These are phyloP conservation scores for Aquilaria malaccensis DNA, from an alignment of 345 rosid genomes.

Conservation along the genomic window DNA sequence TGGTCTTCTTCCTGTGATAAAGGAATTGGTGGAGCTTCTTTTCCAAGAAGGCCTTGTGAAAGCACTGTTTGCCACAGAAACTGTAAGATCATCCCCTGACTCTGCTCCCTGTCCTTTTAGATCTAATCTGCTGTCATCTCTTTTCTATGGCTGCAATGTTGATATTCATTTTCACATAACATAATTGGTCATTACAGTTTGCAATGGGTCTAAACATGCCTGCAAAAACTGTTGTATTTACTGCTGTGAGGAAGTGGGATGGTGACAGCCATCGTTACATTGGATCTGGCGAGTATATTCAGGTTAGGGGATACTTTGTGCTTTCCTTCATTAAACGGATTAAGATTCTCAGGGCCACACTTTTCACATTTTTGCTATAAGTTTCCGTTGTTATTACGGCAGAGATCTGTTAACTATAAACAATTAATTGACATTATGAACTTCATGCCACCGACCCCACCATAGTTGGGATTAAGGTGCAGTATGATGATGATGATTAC, in stretches of 20 bases:
- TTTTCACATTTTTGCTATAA: neutral
- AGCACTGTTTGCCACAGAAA: constrained; percentile 96
- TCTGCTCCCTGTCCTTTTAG: constrained; percentile 1
- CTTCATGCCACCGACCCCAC: no score
- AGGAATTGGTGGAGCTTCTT: constrained; percentile 97
- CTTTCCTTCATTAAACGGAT: constrained; percentile 1
- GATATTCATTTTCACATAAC: constrained; percentile 4
- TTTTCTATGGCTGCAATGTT: constrained; percentile 3
- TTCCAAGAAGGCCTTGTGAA: constrained; percentile 99
- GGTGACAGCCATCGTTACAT: constrained; percentile 95
- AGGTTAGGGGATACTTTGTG: constrained; percentile 47
- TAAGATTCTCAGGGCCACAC: neutral
- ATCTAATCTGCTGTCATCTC: neutral
- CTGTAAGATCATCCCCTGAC: constrained; percentile 45
- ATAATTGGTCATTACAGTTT: constrained; percentile 46
- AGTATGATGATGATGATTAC: neutral
- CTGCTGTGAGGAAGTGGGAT: constrained; percentile 96
- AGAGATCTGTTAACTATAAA: no score
- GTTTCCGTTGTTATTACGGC: neutral
- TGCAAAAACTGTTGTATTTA: constrained; percentile 95
- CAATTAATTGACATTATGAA: no score
- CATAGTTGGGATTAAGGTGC: no score
- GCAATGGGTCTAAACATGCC: constrained; percentile 99
- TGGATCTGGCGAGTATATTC: constrained; percentile 97
- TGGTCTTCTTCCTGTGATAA: constrained; percentile 98